Evolutionary conservation across 495 filamentous ascomycete species (phyloP), one percentile per base, ranked within the genome.

Genomic region (Penicillium bovifimosum): DNA sequence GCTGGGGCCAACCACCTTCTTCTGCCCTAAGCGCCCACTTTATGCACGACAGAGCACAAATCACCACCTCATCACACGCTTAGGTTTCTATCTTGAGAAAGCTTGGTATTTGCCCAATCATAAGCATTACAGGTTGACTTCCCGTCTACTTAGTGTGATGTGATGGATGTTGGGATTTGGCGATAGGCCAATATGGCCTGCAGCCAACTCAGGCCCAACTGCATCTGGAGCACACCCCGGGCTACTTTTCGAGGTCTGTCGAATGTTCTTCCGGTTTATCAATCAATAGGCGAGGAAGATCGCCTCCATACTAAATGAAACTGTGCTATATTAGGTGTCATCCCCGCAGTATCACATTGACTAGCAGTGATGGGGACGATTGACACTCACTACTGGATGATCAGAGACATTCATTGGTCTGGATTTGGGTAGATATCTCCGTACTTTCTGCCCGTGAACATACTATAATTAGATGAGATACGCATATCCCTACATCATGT

Each of bases 21-120:
- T 18, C 31, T 29, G 40, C 53, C 53, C 55, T 62, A 67, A 56
- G 66, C 66, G 66, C 66, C 66, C 33, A 52, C 41, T 3, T 16
- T 28, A 60, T 69, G 64, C 64, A 67, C 32, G 35, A 45, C 51
- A 16, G 14, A 17, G 60, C 65, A 68, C 56, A 41, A 32, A 62
- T 60, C 56, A 60, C 58, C 41, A n/a, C 39, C 34, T 32, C 56
- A 55, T 68, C 65, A 68, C 65, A 68, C 65, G 52, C 51, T 31
- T 48, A 60, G 52, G 63, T 77, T 56, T 56, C 51, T 57, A 62
- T 58, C 36, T 44, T 61, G 48, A 32, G 29, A 42, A 39, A 36
- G 29, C 34, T 47, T 36, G 6, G 11, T 17, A 44, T 57, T 26
- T 14, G 39, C 14, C 56, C 59, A 62, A 53, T 45, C 18, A 60